Conservation (phyloP, 1,284 basidiomycete species). For the Ceratobasidium sp. region DNA sequence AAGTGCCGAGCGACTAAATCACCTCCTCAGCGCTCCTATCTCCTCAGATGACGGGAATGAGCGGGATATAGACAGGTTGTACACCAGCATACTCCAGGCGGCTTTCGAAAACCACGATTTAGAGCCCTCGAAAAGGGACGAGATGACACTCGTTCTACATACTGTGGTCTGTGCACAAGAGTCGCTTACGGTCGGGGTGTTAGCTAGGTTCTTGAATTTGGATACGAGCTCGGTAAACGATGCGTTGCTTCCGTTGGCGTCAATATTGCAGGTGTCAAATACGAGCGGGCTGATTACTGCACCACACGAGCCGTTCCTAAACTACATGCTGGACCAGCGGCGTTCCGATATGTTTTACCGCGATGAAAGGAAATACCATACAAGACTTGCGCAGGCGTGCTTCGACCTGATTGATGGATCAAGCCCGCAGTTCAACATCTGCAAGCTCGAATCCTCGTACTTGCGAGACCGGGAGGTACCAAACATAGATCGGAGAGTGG, state of each 20-base stretch:
- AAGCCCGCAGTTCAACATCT: no score
- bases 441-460: constrained; percentile 7
- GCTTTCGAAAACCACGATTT: neutral
- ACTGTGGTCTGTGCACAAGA: no score
- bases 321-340: neutral
- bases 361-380: neutral
- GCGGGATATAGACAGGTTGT: neutral
- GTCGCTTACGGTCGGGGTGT: neutral
- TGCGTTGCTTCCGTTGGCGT: neutral
- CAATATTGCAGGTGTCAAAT: neutral
- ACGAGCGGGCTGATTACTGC: neutral
- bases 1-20: neutral
- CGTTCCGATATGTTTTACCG: constrained; percentile 10
- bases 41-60: neutral
- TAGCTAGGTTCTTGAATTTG: neutral
- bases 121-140: neutral
- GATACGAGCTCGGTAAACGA: neutral
- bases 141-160: neutral
- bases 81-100: neutral
- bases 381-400: neutral
- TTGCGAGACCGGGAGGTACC: neutral
- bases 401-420: neutral
- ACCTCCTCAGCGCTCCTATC: neutral
- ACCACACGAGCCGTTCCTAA: constrained; percentile 1
- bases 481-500: neutral